These are phyloP conservation scores for Sugiyamaella pinicola DNA, from an alignment of 1,139 yeast species.

Conservation along the genomic window DNA sequence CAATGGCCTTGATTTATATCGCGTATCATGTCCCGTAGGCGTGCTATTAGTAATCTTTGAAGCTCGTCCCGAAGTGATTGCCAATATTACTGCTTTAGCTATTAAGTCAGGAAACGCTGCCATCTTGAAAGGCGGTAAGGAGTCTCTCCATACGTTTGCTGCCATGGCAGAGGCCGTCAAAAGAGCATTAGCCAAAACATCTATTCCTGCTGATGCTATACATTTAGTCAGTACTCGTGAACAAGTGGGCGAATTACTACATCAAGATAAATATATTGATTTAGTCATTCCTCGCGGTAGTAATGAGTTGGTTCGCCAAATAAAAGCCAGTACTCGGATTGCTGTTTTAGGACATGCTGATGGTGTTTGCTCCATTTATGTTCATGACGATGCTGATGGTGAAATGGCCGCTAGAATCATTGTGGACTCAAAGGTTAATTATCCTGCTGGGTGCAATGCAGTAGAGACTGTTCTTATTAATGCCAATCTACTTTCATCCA, in stretches of 20 bases:
- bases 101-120: constrained; percentile 92
- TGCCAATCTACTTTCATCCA: constrained; percentile 48
- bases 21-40: constrained; percentile 93
- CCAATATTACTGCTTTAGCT: constrained; percentile 93
- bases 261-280: constrained; percentile 88
- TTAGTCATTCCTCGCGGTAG: constrained; percentile 97
- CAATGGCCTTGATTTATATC: constrained; percentile 76
- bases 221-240: constrained; percentile 87
- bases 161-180: constrained; percentile 76
- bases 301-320: constrained; percentile 80
- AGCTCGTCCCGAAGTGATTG: constrained; percentile 97
- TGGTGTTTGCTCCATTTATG: constrained; percentile 88
- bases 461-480: constrained; percentile 82
- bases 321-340: constrained; percentile 84
- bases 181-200: constrained; percentile 55
- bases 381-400: constrained; percentile 75
- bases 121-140: constrained; percentile 96
- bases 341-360: constrained; percentile 99
- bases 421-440: constrained; percentile 89
- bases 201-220: constrained; percentile 79
- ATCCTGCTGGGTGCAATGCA: constrained; percentile 98
- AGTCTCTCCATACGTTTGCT: constrained; percentile 78
- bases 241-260: constrained; percentile 80
- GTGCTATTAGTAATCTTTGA: constrained; percentile 91
- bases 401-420: constrained; percentile 72